phyloP scores from a whole-genome alignment of 805 yeast species.

The Phaffomyces opuntiae region DNA sequence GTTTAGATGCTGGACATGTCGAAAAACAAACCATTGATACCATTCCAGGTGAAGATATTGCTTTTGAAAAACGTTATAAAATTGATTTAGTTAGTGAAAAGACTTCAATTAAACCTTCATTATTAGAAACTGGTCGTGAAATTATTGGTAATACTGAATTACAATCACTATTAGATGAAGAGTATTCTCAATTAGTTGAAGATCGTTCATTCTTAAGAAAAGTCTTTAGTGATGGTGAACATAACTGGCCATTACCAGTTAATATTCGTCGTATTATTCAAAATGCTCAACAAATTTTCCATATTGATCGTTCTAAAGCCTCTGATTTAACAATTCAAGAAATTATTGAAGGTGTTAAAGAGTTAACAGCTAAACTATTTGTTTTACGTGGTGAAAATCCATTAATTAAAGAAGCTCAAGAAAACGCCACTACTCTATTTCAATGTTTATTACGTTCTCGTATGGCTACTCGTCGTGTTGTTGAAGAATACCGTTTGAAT shows the following conservation, averaged over 20 bases:
- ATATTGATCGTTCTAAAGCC: conserved; percentile 82
- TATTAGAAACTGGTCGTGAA: conserved; percentile 84
- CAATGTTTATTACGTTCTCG: conserved; percentile 91
- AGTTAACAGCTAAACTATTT: conserved; percentile 55
- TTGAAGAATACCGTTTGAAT: conserved; percentile 83
- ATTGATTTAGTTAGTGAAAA: conserved; percentile 78
- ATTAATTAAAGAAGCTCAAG: conserved; percentile 78
- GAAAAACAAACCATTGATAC: conserved; percentile 95
- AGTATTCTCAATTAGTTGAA: conserved; percentile 64
- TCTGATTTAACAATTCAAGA: conserved; percentile 85
- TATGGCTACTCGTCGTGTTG: conserved; percentile 80
- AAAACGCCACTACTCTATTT: conserved; percentile 83
- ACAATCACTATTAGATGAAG: conserved; percentile 76
- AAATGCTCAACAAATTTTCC: conserved; percentile 96
- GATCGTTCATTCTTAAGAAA: conserved; percentile 80
- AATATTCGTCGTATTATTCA: conserved; percentile 94
- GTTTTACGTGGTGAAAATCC: conserved; percentile 80
- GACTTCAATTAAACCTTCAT: conserved; percentile 55
- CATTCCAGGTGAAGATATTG: conserved; percentile 83
- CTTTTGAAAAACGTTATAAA: conserved; percentile 78
- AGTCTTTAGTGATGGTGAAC: conserved; percentile 90
- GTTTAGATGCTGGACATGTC: conserved; percentile 96
- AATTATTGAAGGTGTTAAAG: conserved; percentile 64
- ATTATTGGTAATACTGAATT: conserved; percentile 83
- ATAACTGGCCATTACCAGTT: conserved; percentile 96